Evolutionary conservation across 805 yeast genomes (phyloP), one percentile per base, ranked within the genome.

Genomic region (Metschnikowia aberdeeniae): DNA sequence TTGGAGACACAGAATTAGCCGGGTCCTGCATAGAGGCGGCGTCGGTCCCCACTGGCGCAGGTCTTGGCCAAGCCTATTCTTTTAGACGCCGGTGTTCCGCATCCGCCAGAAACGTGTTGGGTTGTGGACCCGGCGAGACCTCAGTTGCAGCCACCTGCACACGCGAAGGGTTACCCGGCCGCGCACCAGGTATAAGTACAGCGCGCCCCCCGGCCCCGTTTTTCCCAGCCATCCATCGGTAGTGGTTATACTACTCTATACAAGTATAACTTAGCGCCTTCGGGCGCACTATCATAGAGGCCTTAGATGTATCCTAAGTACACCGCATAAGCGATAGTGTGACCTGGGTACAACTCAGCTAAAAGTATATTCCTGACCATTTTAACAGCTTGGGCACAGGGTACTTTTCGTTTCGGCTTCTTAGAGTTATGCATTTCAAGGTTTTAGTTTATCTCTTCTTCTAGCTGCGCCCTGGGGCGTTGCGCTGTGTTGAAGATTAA

Each of bases 331-430:
- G 73, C 61, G 69, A 60, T 59, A 54, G 72, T 60, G 67, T 61
- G 72, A 68, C 59, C 54, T 66, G 67, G 73, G 63, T 60, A 52
- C 44, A 17, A 44, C 64, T 76, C 81, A 81, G 87, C 87, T 81
- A 81, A 80, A 82, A 77, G 75, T 66, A 70, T 71, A 41, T 1
- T 28, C 66, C 72, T 82, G 87, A 81, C 86, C 79, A 69, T 75
- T 72, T 78, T 77, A 81, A 81, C 87, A 81, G 81, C 74, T 73
- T 66, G 75, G 86, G 68, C 81, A 81, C 86, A 82, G 75, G 72
- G 67, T 72, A 68, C 73, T 77, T 81, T 81, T 78, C 86, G 86
- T 81, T 81, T 80, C 80, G 82, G 85, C 77, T 78, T 73, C 83
- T 81, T 81, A 81, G 85, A 81, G 54, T 66, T 59, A 55, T 54